Conservation (phyloP, 345 rosid genomes). For the Salix caprea region DNA sequence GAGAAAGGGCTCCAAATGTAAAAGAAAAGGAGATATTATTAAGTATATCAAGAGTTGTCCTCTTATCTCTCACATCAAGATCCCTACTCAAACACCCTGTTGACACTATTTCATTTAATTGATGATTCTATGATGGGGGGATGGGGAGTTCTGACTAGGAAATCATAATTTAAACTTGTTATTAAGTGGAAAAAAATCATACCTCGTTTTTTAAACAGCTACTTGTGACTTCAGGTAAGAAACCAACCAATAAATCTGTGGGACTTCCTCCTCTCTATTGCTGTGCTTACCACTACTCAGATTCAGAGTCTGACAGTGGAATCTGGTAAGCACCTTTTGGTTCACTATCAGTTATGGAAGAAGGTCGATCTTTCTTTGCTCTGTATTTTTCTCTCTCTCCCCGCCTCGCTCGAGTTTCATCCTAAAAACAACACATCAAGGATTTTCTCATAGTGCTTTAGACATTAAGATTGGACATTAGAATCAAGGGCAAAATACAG, state of each 20-base stretch:
- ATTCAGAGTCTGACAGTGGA: conserved; percentile 64
- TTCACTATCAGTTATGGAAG: conserved; percentile 66
- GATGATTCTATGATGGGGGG: neutral
- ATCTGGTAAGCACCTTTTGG: conserved; percentile 68
- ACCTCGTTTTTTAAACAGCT: neutral
- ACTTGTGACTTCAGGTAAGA: neutral
- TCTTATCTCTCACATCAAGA: too few relatives aligned
- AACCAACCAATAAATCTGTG: too few relatives aligned
- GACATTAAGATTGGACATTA: neutral
- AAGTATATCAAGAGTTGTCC: too few relatives aligned
- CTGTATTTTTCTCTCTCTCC: conserved; percentile 31
- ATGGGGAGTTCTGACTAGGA: neutral
- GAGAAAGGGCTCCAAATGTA: too few relatives aligned
- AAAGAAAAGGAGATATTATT: too few relatives aligned
- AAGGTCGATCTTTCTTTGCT: conserved; percentile 34
- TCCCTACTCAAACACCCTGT: too few relatives aligned
- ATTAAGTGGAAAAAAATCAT: neutral
- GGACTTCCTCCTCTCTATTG: too few relatives aligned
- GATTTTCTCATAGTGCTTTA: neutral
- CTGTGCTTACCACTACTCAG: conserved; percentile 38
- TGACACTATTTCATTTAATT: too few relatives aligned
- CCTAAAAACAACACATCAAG: conserved; percentile 35
- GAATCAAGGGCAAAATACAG: neutral
- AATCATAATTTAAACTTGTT: neutral
- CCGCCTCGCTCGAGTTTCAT: conserved; percentile 29